Evolutionary conservation across 306 rosid species (phyloP), one percentile per base, ranked within the genome.

Genomic region (Pterocarpus santalinus): DNA sequence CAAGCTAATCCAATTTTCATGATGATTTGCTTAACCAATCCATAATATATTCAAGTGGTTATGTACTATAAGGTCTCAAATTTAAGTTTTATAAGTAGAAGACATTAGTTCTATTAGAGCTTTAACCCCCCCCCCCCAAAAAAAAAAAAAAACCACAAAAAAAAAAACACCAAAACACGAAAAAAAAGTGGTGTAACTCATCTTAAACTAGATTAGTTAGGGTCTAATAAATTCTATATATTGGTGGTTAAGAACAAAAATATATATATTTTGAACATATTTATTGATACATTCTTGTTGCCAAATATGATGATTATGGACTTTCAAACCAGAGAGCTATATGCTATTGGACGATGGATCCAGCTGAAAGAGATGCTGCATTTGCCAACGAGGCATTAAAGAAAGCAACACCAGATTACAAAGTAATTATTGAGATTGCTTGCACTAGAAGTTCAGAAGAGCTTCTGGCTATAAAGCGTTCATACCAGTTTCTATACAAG

Each of bases 301-400:
- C 3, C 3, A 57, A 72, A 65, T 47, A 66, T 73, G 30, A 64
- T 47, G 46, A 67, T 34, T 46, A 73, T 15, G 53, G 14, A 8
- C n/a, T 60, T 82, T 57, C 4, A 61, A 70, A 82, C 7, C 57
- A 89, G 92, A 82, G 83, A 57, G 88, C 87, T 47, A 64, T 89
- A 52, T 69, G 79, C 75, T 52, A 68, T n/a, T 89, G 92, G 92
- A 89, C 81, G 2, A 66, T 84, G 85, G 92, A 86, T 77, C 86
- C 90, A 82, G 84, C 90, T 62, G 88, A 82, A 76, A 79, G 92
- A 69, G 90, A 89, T 69, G 92, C 90, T 8, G 47, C 69, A 67
- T 61, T 76, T 38, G 78, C 85, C 8, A 80, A 86, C 0, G 78
- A 73, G 39, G 88, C 76, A 73, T 65, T 86, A 16, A 77, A 76